Evolutionary conservation across 2,329 filamentous ascomycete genomes (phyloP).

Genomic region (Penicillium hesseltinei): DNA sequence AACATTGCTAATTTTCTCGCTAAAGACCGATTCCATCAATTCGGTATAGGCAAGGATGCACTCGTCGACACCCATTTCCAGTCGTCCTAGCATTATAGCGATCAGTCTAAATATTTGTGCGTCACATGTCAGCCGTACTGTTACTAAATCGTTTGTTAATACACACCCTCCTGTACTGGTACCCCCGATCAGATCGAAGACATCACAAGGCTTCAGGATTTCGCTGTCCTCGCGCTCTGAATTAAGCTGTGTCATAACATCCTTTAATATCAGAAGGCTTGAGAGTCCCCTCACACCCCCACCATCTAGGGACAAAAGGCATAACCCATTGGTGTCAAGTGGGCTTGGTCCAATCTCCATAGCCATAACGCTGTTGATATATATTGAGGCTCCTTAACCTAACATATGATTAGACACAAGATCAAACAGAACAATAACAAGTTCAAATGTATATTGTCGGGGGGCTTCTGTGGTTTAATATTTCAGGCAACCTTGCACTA

Average conservation of each 20-base stretch:
- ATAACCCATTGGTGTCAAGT: slow-evolving; percentile 12
- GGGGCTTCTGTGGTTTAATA: not conserved
- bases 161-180: slow-evolving; percentile 30
- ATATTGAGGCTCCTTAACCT: not conserved
- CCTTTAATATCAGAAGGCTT: slow-evolving; percentile 35
- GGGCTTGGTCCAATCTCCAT: not conserved
- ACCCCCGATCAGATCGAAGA: slow-evolving; percentile 24
- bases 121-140: not conserved
- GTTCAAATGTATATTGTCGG: not conserved
- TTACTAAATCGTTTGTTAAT: no score
- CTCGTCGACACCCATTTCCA: slow-evolving; percentile 36
- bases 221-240: slow-evolving; percentile 8
- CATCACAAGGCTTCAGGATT: slow-evolving; percentile 19
- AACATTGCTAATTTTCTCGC: slow-evolving; percentile 14
- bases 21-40: slow-evolving; percentile 28
- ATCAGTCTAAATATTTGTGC: slow-evolving; percentile 29
- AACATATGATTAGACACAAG: not conserved
- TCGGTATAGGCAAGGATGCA: slow-evolving; percentile 32
- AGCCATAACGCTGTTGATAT: not conserved
- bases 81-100: slow-evolving; percentile 39
- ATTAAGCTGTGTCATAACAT: slow-evolving; percentile 36
- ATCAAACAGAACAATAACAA: no score
- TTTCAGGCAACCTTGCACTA: no score
- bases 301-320: slow-evolving; percentile 34
- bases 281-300: slow-evolving; percentile 45